phyloP scores from a whole-genome alignment of 208 protist genomes.

The Acanthamoeba lugdunensis region DNA sequence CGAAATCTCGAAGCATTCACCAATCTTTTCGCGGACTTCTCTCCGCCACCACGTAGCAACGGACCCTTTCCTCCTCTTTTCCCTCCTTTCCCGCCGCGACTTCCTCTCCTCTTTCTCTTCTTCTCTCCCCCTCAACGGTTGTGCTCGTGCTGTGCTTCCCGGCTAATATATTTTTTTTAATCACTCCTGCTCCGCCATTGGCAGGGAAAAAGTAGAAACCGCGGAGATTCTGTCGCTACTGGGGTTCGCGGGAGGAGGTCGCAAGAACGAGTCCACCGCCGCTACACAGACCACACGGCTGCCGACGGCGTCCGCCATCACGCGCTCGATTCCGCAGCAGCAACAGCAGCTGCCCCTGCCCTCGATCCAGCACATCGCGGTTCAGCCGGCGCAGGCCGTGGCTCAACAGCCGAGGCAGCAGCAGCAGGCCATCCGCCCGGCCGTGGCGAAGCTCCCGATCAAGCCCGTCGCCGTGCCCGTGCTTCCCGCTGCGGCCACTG shows the following conservation, averaged over 20 bases:
- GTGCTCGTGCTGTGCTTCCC: not conserved
- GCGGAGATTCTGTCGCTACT: slow-evolving; percentile 58
- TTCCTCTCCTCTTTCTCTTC: no score
- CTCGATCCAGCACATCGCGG: not conserved
- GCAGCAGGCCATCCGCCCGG: slow-evolving; percentile 21
- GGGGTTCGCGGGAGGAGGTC: not conserved
- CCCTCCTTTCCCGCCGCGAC: not conserved
- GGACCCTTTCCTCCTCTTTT: not conserved
- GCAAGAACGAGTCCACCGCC: not conserved
- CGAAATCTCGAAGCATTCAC: not conserved
- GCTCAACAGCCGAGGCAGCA: not conserved
- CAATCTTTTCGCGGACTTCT: slow-evolving; percentile 33
- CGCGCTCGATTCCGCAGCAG: not conserved
- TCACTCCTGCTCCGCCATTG: not conserved
- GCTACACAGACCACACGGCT: not conserved
- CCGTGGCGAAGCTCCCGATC: not conserved
- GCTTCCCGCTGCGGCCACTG: not conserved
- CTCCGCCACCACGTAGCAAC: not conserved
- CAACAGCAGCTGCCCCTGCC: not conserved
- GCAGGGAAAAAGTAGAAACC: slow-evolving; percentile 52
- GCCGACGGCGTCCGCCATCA: not conserved
- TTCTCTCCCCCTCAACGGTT: not conserved
- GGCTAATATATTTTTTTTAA: slow-evolving; percentile 1
- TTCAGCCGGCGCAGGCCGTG: not conserved
- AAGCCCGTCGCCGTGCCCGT: slow-evolving; percentile 5